phyloP scores from a whole-genome alignment of 257 asterid genomes.

The Lycium barbarum region DNA sequence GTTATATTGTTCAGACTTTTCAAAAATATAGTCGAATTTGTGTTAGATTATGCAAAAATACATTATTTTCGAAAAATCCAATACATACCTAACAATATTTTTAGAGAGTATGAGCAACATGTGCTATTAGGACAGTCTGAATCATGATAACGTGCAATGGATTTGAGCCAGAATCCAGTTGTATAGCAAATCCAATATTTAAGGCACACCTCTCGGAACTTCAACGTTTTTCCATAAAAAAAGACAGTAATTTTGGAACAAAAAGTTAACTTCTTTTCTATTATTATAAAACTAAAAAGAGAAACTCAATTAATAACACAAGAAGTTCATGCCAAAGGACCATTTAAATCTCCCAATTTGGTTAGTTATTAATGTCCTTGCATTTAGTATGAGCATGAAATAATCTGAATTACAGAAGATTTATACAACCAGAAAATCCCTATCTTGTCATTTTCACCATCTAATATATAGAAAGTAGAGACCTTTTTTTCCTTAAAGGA shows the following conservation, averaged over 20 bases:
- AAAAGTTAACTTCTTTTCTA: not conserved
- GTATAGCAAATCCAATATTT: not conserved
- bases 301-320: not conserved
- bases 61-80: too few species aligned
- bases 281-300: not conserved
- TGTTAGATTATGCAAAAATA: too few species aligned
- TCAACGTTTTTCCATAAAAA: not conserved
- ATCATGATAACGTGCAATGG: not conserved
- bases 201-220: not conserved
- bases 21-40: too few species aligned
- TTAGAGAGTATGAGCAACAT: too few species aligned
- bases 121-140: too few species aligned
- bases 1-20: not conserved
- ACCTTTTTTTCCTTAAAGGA: not conserved
- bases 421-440: too few species aligned
- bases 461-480: not conserved
- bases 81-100: too few species aligned
- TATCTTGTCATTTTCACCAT: not conserved
- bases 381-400: not conserved
- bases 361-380: not conserved
- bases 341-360: not conserved
- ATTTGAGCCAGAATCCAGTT: not conserved
- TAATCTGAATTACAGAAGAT: not conserved
- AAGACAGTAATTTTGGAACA: not conserved
- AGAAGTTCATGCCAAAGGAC: not conserved